Evolutionary conservation across 1,139 yeast genomes (phyloP).

Genomic region (Maudiozyma humilis): DNA sequence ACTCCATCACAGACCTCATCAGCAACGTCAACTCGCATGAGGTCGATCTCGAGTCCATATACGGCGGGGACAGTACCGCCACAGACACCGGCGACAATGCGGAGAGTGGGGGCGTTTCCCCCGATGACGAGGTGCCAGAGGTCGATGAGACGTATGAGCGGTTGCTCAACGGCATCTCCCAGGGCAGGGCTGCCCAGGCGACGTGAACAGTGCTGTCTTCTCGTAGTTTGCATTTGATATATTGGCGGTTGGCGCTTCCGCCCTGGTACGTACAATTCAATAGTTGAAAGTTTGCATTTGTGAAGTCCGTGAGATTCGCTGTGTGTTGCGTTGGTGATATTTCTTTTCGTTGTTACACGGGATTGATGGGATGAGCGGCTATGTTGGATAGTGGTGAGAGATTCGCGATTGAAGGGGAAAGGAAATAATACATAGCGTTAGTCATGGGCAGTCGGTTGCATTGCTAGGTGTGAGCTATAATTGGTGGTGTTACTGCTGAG

Average conservation of each 20-base stretch:
- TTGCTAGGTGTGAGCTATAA: too few species aligned
- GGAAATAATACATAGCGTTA: too few species aligned
- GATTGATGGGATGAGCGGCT: not conserved
- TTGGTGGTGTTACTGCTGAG: too few species aligned
- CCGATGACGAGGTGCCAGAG: not conserved
- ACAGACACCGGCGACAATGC: slow-evolving; percentile 26
- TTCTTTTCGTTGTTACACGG: not conserved
- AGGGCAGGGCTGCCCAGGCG: slow-evolving; percentile 3
- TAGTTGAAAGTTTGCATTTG: too few species aligned
- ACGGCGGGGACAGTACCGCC: slow-evolving; percentile 34
- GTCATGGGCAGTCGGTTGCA: too few species aligned
- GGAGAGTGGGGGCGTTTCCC: not conserved
- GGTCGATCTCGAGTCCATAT: slow-evolving; percentile 49
- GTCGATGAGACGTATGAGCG: slow-evolving; percentile 62
- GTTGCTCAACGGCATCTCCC: slow-evolving; percentile 54
- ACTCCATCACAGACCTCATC: slow-evolving; percentile 62
- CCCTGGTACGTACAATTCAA: not conserved
- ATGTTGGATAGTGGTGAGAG: too few species aligned
- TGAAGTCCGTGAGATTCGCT: too few species aligned
- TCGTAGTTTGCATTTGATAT: not conserved
- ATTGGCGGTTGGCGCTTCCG: not conserved
- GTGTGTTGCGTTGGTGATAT: not conserved
- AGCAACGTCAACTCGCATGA: slow-evolving; percentile 52
- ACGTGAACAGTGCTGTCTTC: not conserved
- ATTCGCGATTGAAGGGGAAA: too few species aligned